Evolutionary conservation across 805 yeast species (phyloP), one percentile per base, ranked within the genome.

Genomic region (Schwanniomyces pseudopolymorphus): DNA sequence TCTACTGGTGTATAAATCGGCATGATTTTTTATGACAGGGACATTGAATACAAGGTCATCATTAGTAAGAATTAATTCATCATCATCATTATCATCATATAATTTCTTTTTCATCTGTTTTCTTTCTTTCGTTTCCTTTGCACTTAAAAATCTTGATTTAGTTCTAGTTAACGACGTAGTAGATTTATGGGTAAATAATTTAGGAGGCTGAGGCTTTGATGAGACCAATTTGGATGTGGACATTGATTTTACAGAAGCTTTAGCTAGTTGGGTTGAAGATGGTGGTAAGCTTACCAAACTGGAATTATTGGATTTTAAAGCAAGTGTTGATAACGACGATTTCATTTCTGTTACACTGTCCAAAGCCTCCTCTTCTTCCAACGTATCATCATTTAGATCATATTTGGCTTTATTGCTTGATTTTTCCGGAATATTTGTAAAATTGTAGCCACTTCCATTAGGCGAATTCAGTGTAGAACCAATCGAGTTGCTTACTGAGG

Each of bases 1-100:
- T 13, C 51, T 50, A 11, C 49, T 50, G 42, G 59, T 49, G 47
- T 63, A 70, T 25, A 70, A 47, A 36, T 68, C 70, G 33, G 64
- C 63, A 47, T 66, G 67, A 47, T 63, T 66, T 43, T 61, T 62
- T 19, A 72, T 66, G 9, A 73, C 65, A 1, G 78, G 78, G 16
- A 73, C 77, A 49, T 73, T 73, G 52, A 73, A 72, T 10, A 70
- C 72, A 40, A 72, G 56, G 43, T 69, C 72, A 42, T 70, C 50
- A 47, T 66, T 64, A 10, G 63, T 50, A 25, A 69, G 50, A 22
- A 71, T 64, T 28, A 67, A 73, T 42, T 71, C 77, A 43, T 70
- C 76, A 50, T 64, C 62, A 40, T 69, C 71, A 51, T 68, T 61
- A 16, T 72, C 76, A 43, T 72, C 78, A 47, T 70, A 72, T 27